Conservation (phyloP, 371 early-diverging fungal species). For the Coemansia sp. region DNA sequence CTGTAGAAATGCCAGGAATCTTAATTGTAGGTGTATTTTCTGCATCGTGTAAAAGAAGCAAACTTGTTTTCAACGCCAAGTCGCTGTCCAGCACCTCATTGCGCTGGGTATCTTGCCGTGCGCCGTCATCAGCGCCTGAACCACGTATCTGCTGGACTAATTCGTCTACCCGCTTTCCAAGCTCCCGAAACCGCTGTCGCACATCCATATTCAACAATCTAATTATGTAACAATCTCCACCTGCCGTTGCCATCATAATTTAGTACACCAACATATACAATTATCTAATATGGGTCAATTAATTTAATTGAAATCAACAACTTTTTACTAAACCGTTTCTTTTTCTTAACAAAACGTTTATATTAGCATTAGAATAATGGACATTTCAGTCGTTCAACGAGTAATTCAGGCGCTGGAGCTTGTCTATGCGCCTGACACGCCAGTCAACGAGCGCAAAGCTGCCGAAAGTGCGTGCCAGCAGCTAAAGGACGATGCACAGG, state of each 20-base stretch:
- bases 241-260: background rate
- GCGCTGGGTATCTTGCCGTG: background rate
- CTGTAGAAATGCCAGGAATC: background rate
- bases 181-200: conserved; percentile 15
- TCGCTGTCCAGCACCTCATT: background rate
- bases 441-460: conserved; percentile 28
- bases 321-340: background rate
- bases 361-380: conserved; percentile 15
- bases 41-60: background rate
- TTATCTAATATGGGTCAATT: background rate
- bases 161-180: conserved; percentile 19
- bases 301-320: conserved; percentile 1
- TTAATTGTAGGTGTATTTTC: background rate
- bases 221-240: background rate
- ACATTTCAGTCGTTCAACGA: conserved; percentile 14
- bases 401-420: conserved; percentile 35
- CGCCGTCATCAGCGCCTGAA: background rate
- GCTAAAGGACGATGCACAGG: conserved; percentile 22
- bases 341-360: too few relatives aligned
- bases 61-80: background rate
- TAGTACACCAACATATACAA: background rate
- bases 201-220: conserved; percentile 1
- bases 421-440: conserved; percentile 29
- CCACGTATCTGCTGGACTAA: conserved; percentile 13
- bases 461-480: conserved; percentile 40